Base-by-base conservation (phyloP, 1,284 basidiomycete genomes). In the Amylostereum chailletii region DNA sequence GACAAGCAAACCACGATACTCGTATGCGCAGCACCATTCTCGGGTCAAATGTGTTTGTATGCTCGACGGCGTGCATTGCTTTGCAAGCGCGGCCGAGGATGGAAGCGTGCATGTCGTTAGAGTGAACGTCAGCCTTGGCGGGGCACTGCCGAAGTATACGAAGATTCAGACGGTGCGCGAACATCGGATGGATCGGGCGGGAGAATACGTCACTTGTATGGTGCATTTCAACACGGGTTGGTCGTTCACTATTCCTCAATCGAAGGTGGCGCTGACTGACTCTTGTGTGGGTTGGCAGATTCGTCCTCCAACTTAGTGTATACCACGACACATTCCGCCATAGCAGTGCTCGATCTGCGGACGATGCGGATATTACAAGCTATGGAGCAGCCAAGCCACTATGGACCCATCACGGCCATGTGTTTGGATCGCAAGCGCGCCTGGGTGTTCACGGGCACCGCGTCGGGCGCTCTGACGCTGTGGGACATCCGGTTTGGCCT, bases 401-500 rank as follows among this genome's bases (percentile, higher is more conserved):
- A 83, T 52, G 95, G 95, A 0, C 82, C 92, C 0, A 88, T 97
- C 47, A 88, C 91, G 0, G 81, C 83, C 45, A 65, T 96, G 47
- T 95, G 90, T 57, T 65, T 92, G 34, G 91, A 94, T 60, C 78
- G 80, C 30, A 87, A 86, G 57, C 79, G 79, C 30, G 79, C 87
- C 3, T 98, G 95, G 95, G 71, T 94, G 34, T 72, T 95, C 4
- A 82, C 90, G 32, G 94, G 92, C 1, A 95, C 94, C 0, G 80
- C 86, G 2, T 79, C 79, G 1, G 95, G 95, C 3, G 77, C 85
- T 6, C 69, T 98, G 5, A 83, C 85, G 2, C 74, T 98, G 1
- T 98, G 94, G 94, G 95, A 99, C 67, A 77, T 94, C 46, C 83
- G 95, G 2, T 98, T 98, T 57, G 91, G 92, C 0, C 70, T 98